phyloP scores from a whole-genome alignment of 306 rosid species.

The Quillaja saponaria region DNA sequence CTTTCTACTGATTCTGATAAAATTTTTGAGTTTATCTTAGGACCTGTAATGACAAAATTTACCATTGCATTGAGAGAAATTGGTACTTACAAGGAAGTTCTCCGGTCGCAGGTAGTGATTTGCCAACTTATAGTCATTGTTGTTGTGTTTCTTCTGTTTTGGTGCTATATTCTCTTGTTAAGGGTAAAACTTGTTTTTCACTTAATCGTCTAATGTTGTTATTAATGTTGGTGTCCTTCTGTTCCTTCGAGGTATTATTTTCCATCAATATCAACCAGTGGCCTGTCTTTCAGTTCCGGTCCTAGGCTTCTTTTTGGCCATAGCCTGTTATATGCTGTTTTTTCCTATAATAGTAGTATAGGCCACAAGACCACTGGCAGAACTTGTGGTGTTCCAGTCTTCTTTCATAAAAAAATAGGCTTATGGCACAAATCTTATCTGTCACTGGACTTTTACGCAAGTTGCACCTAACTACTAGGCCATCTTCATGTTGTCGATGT shows the following conservation, averaged over 20 bases:
- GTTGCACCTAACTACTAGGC: too few relatives aligned
- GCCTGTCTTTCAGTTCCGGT: constrained; percentile 11
- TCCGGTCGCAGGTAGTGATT: constrained; percentile 75
- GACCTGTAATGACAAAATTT: constrained; percentile 88
- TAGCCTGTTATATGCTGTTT: constrained; percentile 8
- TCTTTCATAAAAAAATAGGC: constrained; percentile 13
- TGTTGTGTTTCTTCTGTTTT: constrained; percentile 22
- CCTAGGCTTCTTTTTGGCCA: constrained; percentile 4
- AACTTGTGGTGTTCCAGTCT: constrained; percentile 26
- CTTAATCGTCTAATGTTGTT: background rate
- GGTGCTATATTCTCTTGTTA: constrained; percentile 13
- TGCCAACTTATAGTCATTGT: background rate
- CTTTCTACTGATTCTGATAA: constrained; percentile 23
- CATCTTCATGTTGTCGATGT: too few relatives aligned
- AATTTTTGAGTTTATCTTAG: constrained; percentile 39
- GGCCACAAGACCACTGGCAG: constrained; percentile 17
- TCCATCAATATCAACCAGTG: background rate
- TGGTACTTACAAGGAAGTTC: constrained; percentile 86
- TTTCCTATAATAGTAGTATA: constrained; percentile 14
- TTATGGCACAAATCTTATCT: constrained; percentile 14
- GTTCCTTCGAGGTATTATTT: too few relatives aligned
- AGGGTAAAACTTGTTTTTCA: constrained; percentile 5
- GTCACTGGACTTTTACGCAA: background rate
- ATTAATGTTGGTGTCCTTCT: too few relatives aligned
- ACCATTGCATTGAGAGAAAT: constrained; percentile 89